phyloP scores from a whole-genome alignment of 2,329 filamentous ascomycete genomes.

The Aspergillus melleus region DNA sequence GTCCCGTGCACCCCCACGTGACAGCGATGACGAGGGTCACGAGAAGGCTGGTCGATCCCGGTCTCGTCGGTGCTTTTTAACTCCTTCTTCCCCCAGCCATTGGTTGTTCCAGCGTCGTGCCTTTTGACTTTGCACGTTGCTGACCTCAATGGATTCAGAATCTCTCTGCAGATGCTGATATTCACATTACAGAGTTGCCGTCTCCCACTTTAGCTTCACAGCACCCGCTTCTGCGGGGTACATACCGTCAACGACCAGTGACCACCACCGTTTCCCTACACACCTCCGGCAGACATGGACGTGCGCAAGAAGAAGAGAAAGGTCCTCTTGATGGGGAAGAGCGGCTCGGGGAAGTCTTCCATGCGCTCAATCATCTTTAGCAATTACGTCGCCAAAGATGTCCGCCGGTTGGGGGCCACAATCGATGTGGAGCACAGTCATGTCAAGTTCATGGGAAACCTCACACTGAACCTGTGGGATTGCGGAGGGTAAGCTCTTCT shows the following conservation, averaged over 20 bases:
- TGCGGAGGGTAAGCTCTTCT: constrained; percentile 71
- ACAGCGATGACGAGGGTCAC: neutral
- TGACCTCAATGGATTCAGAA: neutral
- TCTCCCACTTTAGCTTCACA: neutral
- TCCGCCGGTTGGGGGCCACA: constrained; percentile 85
- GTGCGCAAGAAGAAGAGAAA: constrained; percentile 73
- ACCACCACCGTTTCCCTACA: constrained; percentile 9
- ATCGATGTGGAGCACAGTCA: constrained; percentile 98
- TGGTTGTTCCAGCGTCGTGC: neutral
- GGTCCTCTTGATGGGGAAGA: constrained; percentile 90
- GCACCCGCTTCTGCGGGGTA: constrained; percentile 11
- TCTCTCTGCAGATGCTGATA: neutral
- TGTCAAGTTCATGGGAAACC: constrained; percentile 97
- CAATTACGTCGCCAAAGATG: constrained; percentile 97
- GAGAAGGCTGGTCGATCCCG: neutral
- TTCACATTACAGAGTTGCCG: neutral
- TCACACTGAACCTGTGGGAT: constrained; percentile 97
- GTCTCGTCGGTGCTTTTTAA: neutral
- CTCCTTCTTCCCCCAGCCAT: neutral
- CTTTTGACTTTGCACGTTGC: neutral
- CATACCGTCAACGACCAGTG: neutral
- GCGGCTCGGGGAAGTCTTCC: constrained; percentile 93
- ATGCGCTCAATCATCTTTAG: constrained; percentile 99
- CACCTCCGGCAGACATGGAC: constrained; percentile 36
- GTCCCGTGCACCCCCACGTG: neutral